phyloP scores from a whole-genome alignment of 2,329 filamentous ascomycete species.

The Colletotrichum higginsianum region DNA sequence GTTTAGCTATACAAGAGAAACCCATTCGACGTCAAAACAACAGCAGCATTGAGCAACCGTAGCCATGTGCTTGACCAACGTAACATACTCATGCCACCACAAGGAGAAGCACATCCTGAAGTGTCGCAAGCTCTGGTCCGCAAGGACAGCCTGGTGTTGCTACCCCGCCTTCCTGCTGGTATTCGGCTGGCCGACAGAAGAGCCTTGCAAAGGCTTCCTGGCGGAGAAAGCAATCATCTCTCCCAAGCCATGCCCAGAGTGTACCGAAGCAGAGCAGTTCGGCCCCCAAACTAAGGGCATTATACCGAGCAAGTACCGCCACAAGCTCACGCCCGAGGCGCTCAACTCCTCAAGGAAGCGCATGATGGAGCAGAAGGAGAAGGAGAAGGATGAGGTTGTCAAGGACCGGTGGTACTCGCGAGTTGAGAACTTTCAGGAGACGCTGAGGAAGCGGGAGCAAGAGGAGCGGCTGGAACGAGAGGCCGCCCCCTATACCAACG shows the following conservation, averaged over 20 bases:
- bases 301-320: slow-evolving; percentile 18
- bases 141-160: slow-evolving; percentile 22
- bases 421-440: neutral
- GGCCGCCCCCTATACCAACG: neutral
- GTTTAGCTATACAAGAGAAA: neutral
- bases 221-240: neutral
- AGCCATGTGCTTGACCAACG: slow-evolving; percentile 38
- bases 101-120: slow-evolving; percentile 13
- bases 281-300: slow-evolving; percentile 21
- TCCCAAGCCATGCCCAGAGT: slow-evolving; percentile 17
- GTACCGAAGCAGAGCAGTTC: slow-evolving; percentile 22
- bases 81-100: slow-evolving; percentile 31
- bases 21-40: neutral
- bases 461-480: neutral
- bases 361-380: slow-evolving; percentile 9
- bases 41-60: too few species aligned
- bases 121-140: slow-evolving; percentile 25
- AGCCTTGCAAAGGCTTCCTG: slow-evolving; percentile 27
- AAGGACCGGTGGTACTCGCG: slow-evolving; percentile 7
- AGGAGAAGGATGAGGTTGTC: slow-evolving; percentile 4
- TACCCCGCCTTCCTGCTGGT: slow-evolving; percentile 23
- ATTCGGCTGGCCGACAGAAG: slow-evolving; percentile 26
- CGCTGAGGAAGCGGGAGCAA: neutral
- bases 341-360: slow-evolving; percentile 17
- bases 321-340: slow-evolving; percentile 8